A percentile compares a stretch with the other conserved stretches of the same genome.
Conservation (phyloP, 2,329 filamentous ascomycete genomes). For the Verticillium longisporum region DNA sequence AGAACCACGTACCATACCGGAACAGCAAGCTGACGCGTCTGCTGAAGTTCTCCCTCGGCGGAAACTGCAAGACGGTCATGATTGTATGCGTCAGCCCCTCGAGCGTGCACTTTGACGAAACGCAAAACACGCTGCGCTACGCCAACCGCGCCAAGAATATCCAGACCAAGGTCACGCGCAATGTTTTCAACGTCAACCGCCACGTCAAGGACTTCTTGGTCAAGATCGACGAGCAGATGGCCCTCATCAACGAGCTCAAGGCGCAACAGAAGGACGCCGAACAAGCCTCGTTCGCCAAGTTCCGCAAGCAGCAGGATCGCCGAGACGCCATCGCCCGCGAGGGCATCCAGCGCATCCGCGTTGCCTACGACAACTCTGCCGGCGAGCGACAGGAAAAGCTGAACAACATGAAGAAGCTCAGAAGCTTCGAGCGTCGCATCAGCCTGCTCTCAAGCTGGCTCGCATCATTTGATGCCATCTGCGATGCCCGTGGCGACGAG, state of each 20-base stretch:
- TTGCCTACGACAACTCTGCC: conserved; percentile 75
- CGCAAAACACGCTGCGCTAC: conserved; percentile 94
- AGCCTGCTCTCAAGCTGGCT: conserved; percentile 86
- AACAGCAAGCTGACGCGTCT: conserved; percentile 96
- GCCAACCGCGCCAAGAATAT: conserved; percentile 99
- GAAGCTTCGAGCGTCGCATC: conserved; percentile 78
- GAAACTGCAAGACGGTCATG: conserved; percentile 99
- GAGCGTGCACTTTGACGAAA: conserved; percentile 95
- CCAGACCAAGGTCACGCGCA: conserved; percentile 98
- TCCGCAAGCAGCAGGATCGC: conserved; percentile 85
- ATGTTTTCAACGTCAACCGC: conserved; percentile 97
- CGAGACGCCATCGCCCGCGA: conserved; percentile 69
- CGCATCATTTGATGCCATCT: conserved; percentile 79
- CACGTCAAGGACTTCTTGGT: conserved; percentile 99
- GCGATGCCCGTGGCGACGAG: conserved; percentile 63
- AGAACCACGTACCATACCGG: conserved; percentile 91
- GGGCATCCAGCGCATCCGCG: conserved; percentile 70
- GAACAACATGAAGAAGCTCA: conserved; percentile 72
- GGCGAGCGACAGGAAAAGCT: conserved; percentile 73
- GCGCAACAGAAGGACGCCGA: conserved; percentile 89
- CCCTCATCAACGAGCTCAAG: conserved; percentile 92
- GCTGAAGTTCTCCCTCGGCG: conserved; percentile 92
- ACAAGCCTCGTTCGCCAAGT: conserved; percentile 74
- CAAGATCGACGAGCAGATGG: conserved; percentile 98
- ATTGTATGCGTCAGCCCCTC: conserved; percentile 97